Evolutionary conservation across 441 rosid genomes (phyloP), one percentile per base, ranked within the genome.

Genomic region (Breynia disticha): DNA sequence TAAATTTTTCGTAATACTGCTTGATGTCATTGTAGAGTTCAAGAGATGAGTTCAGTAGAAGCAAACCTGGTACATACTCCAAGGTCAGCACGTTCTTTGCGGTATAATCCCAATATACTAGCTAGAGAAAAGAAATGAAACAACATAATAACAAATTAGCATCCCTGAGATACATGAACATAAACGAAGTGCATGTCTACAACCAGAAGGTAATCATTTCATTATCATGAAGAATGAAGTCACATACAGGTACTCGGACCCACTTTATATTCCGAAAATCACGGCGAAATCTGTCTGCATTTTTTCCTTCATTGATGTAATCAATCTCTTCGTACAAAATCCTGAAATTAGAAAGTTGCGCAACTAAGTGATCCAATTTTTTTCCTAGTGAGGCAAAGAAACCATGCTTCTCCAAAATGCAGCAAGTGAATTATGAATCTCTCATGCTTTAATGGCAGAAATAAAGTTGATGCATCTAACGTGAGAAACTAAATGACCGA

Each of bases 171-270:
- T 11, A 9, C 21, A 10, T n/a, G 52, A 57, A 46, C 44, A 54
- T 55, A 43, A 38, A 35, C 11, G 47, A 46, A 50, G 39, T 19
- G 15, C 10, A 47, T 11, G 8, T 52, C 55, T 16, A 53, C 4
- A 32, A n/a, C 12, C 8, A n/a, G 32, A 50, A 42, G 38, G 11
- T 56, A 16, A 28, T 24, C 19, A 46, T 19, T 28, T 37, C 11
- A 66, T 28, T 5, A 14, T 11, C 39, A 12, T n/a, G 21, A 41
- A 22, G 61, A 42, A 61, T 56, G 21, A 64, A 20, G 68, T 60
- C 69, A 76, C 95, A 48, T 81, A 87, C 98, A 41, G 96, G 98
- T 57, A 90, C 84, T 37, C 96, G 83, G 62, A 90, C 93, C 98
- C 98, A 90, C 78, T 82, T 87, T 44, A 74, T 39, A 52, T 90